Evolutionary conservation across 1,284 basidiomycete species (phyloP).

Genomic region (Apiotrichum siamense): DNA sequence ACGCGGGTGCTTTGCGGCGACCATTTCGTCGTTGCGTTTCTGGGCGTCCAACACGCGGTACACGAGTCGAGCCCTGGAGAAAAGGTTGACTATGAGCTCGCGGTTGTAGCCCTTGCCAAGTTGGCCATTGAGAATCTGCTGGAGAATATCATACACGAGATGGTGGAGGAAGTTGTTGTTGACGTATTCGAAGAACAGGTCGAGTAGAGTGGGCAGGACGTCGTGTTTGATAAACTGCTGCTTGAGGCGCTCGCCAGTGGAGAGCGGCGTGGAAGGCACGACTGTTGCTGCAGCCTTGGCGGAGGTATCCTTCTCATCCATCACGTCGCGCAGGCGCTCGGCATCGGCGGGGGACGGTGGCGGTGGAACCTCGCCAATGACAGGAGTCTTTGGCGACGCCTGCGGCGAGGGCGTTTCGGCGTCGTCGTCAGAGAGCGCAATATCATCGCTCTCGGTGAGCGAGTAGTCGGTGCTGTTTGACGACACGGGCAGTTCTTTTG

Average conservation of each 20-base stretch:
- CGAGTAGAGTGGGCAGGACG: slow-evolving; percentile 67
- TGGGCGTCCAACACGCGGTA: slow-evolving; percentile 79
- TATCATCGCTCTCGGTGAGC: slow-evolving; percentile 61
- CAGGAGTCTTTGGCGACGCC: background rate
- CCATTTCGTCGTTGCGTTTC: slow-evolving; percentile 59
- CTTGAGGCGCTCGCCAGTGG: slow-evolving; percentile 69
- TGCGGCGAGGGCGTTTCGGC: slow-evolving; percentile 53
- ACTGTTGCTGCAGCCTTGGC: background rate
- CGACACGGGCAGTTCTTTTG: slow-evolving; percentile 65
- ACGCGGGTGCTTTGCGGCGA: slow-evolving; percentile 50
- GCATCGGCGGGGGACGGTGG: slow-evolving; percentile 35
- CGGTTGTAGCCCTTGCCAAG: slow-evolving; percentile 70
- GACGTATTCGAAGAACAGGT: slow-evolving; percentile 90
- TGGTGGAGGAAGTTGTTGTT: slow-evolving; percentile 99
- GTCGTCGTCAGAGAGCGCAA: slow-evolving; percentile 59
- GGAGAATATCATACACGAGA: slow-evolving; percentile 91
- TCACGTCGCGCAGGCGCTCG: slow-evolving; percentile 35
- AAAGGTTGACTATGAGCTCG: slow-evolving; percentile 71
- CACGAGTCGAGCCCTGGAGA: slow-evolving; percentile 71
- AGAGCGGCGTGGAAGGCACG: slow-evolving; percentile 11
- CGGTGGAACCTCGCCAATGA: slow-evolving; percentile 21
- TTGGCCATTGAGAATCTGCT: slow-evolving; percentile 87
- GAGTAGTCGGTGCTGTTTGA: slow-evolving; percentile 45
- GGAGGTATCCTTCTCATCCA: slow-evolving; percentile 20
- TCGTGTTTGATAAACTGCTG: slow-evolving; percentile 63